Evolutionary conservation across 202 grass and related monocot genomes (phyloP), one percentile per base, ranked within the genome.

Genomic region (Musa balbisiana): DNA sequence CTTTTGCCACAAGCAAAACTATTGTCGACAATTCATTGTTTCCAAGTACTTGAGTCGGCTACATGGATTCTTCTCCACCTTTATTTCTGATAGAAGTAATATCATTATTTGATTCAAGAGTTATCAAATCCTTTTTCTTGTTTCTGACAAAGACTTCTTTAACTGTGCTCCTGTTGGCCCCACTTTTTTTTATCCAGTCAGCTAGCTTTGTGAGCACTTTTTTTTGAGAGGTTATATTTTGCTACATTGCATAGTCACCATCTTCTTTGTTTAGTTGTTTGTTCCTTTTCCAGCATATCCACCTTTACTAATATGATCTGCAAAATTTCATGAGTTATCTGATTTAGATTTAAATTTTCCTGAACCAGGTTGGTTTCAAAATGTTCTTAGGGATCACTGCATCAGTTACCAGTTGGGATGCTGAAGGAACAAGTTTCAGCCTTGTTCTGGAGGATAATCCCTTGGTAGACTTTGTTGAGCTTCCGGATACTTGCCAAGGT

Each of bases 341-440:
- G 16, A 52, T 53, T 51, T 9, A 26, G 2, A 20, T 16, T 55
- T 54, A 53, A 64, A 65, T 11, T 43, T 82, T 69, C 20, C 11
- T 9, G 19, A 76, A 87, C 71, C 87, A 99, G 95, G 89, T 99
- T 82, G 95, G 95, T 10, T 95, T 99, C 75, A 99, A 99, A 82
- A 99, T 99, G 95, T 99, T 95, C 86, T 77, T 99, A 67, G 91
- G 95, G 52, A 89, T 99, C 66, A 87, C 95, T 78, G 95, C 95
- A 51, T 86, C 82, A 78, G 89, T 99, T 65, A 90, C 91, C 21
- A 95, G 92, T 63, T 99, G 95, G 95, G 95, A 99, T 88, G 87
- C 87, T 74, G 95, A 99, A 79, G 91, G 95, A 65, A 92, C 85
- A 65, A 90, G 71, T 55, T 99, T 89, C 82, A 99, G 95, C 80